Conservation (phyloP, 2,329 filamentous ascomycete species). For the Pleomassaria siparia region DNA sequence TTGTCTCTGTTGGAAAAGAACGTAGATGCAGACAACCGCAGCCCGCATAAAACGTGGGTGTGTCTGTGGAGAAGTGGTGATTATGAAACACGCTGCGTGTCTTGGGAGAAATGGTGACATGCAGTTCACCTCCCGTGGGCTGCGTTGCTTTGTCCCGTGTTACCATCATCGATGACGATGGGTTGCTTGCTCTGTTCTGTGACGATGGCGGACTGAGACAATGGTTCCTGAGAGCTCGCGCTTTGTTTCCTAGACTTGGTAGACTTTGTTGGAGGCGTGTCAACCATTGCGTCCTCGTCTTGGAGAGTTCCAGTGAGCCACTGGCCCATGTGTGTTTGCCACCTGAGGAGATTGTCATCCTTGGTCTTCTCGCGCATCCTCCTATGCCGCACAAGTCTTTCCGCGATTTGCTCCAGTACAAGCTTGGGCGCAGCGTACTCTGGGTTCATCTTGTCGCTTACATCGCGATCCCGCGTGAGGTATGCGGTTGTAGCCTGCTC, state of each 20-base stretch:
- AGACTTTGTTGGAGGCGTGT: not conserved
- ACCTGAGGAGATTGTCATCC: constrained; percentile 32
- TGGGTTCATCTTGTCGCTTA: constrained; percentile 35
- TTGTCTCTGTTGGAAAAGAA: no score
- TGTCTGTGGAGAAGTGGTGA: not conserved
- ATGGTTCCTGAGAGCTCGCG: not conserved
- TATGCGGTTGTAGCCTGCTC: constrained; percentile 47
- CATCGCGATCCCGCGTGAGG: constrained; percentile 41
- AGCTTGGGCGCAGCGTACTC: constrained; percentile 49
- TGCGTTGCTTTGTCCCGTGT: no score
- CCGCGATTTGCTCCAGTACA: constrained; percentile 50
- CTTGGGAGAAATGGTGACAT: no score
- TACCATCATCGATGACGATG: not conserved
- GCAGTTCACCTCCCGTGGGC: no score
- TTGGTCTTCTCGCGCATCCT: constrained; percentile 46
- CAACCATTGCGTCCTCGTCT: constrained; percentile 22
- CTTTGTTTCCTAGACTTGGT: not conserved
- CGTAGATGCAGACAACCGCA: no score
- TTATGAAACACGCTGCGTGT: no score
- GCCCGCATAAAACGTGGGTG: no score
- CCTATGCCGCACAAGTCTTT: constrained; percentile 51
- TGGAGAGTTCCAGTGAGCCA: constrained; percentile 38
- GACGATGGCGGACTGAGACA: no score
- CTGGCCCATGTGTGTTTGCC: constrained; percentile 44
- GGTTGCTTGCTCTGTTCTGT: no score